These are phyloP conservation scores for Wickerhamiella kurtzmanii DNA, from an alignment of 805 yeast genomes.

Conservation along the genomic window DNA sequence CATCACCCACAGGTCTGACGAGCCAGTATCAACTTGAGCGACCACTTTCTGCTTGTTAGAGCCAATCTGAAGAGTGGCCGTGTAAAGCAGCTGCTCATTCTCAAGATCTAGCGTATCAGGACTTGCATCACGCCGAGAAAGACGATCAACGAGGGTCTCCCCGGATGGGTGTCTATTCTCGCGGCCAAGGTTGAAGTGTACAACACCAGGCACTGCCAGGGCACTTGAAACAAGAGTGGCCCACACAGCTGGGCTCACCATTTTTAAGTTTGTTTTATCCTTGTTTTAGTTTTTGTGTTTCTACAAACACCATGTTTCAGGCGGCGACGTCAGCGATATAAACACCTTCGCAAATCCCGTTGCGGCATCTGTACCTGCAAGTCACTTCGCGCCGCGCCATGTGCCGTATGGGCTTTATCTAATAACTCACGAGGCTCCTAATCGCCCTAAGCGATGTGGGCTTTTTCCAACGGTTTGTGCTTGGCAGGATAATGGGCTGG, in stretches of 20 bases:
- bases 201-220: background rate
- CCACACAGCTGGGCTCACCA: background rate
- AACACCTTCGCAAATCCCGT: too few relatives aligned
- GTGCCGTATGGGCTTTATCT: background rate
- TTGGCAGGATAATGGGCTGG: too few relatives aligned
- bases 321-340: too few relatives aligned
- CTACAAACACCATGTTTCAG: too few relatives aligned
- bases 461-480: too few relatives aligned
- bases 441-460: too few relatives aligned
- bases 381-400: background rate
- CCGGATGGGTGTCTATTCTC: background rate
- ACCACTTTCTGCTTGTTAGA: background rate
- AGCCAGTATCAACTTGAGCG: constrained; percentile 35
- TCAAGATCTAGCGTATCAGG: background rate
- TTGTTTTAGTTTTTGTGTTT: too few relatives aligned
- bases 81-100: background rate
- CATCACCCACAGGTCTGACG: constrained; percentile 50
- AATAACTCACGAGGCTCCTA: background rate
- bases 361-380: background rate
- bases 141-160: background rate
- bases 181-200: background rate
- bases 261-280: too few relatives aligned
- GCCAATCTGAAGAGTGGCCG: background rate
- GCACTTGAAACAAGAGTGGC: background rate
- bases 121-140: background rate